These are phyloP conservation scores for Saposhnikovia divaricata DNA, from an alignment of 129 eudicot genomes.

Conservation along the genomic window DNA sequence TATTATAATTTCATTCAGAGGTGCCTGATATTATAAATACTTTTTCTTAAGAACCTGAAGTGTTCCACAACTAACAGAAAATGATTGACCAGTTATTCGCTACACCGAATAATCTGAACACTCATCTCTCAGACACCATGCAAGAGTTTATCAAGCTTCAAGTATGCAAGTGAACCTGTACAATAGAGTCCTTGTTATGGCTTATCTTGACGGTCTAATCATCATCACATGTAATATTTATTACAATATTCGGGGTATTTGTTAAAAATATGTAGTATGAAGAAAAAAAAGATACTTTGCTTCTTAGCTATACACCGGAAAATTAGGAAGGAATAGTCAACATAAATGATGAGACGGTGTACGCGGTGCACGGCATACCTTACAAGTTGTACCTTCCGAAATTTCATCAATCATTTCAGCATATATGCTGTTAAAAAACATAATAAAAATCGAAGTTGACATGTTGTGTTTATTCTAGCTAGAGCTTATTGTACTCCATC, in stretches of 20 bases:
- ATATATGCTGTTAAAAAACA: background rate
- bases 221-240: background rate
- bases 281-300: background rate
- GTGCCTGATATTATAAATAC: too few relatives aligned
- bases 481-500: background rate
- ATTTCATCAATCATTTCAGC: background rate
- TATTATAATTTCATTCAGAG: too few relatives aligned
- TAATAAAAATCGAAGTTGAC: background rate
- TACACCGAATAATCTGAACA: background rate
- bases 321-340: slow-evolving; percentile 10
- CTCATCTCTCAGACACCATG: too few relatives aligned
- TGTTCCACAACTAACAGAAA: background rate
- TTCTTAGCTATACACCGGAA: slow-evolving; percentile 2
- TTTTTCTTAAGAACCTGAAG: background rate
- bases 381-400: background rate
- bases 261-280: background rate
- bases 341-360: slow-evolving; percentile 1
- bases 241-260: background rate
- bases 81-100: background rate
- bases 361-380: slow-evolving; percentile 3
- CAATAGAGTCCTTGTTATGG: background rate
- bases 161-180: background rate
- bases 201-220: slow-evolving; percentile 10
- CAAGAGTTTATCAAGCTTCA: background rate
- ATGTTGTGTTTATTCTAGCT: background rate